These are phyloP conservation scores for Stachybotrys chartarum DNA, from an alignment of 2,329 filamentous ascomycete genomes.

Conservation along the genomic window DNA sequence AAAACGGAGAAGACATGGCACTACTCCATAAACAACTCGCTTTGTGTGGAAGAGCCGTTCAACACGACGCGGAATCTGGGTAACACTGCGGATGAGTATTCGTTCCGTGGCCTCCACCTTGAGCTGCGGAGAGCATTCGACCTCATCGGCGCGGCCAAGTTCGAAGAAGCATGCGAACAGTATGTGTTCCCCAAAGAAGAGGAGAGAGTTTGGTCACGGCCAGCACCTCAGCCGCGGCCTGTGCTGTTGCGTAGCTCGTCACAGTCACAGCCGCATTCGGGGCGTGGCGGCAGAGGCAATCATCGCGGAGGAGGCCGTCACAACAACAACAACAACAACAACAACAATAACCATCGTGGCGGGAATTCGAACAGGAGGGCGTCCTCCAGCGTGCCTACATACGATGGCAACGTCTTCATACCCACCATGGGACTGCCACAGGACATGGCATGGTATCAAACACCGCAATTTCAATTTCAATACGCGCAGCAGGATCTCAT, in stretches of 20 bases:
- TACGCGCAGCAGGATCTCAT: constrained; percentile 31
- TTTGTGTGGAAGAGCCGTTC: constrained; percentile 97
- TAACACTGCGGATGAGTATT: constrained; percentile 93
- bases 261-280: constrained; percentile 49
- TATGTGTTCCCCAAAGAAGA: constrained; percentile 86
- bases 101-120: constrained; percentile 83
- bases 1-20: constrained; percentile 89
- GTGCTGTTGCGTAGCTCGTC: constrained; percentile 55
- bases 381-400: constrained; percentile 43
- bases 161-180: constrained; percentile 79
- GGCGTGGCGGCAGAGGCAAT: constrained; percentile 40
- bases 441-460: constrained; percentile 44
- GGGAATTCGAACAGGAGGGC: constrained; percentile 41
- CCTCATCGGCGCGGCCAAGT: constrained; percentile 67
- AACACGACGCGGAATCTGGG: constrained; percentile 83
- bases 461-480: constrained; percentile 32
- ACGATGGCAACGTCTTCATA: constrained; percentile 42
- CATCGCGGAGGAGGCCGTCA: constrained; percentile 43
- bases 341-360: constrained; percentile 13
- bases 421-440: constrained; percentile 36
- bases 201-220: constrained; percentile 52
- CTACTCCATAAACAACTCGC: constrained; percentile 66
- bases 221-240: constrained; percentile 46
- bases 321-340: constrained; percentile 33
- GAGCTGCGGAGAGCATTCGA: constrained; percentile 88